Evolutionary conservation across 108 stramenopile genomes (phyloP).

Genomic region (Aureococcus anophagefferens): DNA sequence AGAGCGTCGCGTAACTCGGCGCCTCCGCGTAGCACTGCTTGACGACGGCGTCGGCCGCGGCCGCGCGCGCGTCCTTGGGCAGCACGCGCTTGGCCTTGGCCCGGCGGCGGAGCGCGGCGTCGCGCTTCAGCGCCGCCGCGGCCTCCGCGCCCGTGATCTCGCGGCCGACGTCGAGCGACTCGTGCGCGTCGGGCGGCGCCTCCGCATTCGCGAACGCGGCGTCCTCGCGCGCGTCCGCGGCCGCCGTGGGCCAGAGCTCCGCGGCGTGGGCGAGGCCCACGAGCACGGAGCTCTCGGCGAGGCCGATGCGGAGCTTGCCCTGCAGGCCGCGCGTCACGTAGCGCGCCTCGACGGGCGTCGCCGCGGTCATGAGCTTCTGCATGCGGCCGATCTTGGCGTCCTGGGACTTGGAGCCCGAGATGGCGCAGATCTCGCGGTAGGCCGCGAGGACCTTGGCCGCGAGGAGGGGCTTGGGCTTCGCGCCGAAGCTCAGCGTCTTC

Average conservation of each 20-base stretch:
- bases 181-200: conserved; percentile 22
- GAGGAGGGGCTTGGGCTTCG: conserved; percentile 58
- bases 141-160: not conserved
- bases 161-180: not conserved
- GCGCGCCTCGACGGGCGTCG: conserved; percentile 67
- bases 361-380: conserved; percentile 71
- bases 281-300: conserved; percentile 87
- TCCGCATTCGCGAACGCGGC: no score
- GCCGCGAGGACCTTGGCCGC: conserved; percentile 45
- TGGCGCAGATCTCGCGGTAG: conserved; percentile 64
- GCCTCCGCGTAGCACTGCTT: conserved; percentile 93
- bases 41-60: conserved; percentile 72
- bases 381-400: conserved; percentile 86
- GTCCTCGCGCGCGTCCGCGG: conserved; percentile 29
- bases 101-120: conserved; percentile 12
- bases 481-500: conserved; percentile 61
- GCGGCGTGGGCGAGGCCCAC: conserved; percentile 84
- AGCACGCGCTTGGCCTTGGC: conserved; percentile 31
- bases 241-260: conserved; percentile 22
- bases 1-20: conserved; percentile 73
- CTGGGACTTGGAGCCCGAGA: conserved; percentile 71
- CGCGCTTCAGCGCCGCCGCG: not conserved
- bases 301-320: conserved; percentile 92
- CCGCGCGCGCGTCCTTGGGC: conserved; percentile 60
- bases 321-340: conserved; percentile 96